These are phyloP conservation scores for Emydomyces testavorans DNA, from an alignment of 2,329 filamentous ascomycete genomes.

Conservation along the genomic window DNA sequence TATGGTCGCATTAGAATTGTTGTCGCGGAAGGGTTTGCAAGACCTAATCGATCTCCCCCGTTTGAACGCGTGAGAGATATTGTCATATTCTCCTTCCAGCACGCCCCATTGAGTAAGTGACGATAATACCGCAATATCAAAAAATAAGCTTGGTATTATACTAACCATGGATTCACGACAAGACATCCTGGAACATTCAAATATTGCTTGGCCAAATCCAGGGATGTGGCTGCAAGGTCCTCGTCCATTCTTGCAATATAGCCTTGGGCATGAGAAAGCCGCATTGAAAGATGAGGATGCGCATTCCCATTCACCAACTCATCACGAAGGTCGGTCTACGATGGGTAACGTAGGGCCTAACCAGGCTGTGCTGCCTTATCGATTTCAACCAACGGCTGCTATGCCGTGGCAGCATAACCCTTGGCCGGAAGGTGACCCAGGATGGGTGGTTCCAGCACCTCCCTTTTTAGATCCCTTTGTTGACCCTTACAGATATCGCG, in stretches of 20 bases:
- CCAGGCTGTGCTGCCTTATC: conserved; percentile 19
- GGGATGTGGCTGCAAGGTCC: conserved; percentile 51
- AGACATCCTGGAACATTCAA: conserved; percentile 62
- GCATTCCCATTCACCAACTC: conserved; percentile 53
- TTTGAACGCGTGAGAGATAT: conserved; percentile 61
- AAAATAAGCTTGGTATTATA: neutral
- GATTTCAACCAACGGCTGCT: conserved; percentile 24
- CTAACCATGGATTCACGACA: conserved; percentile 1
- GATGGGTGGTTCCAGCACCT: conserved; percentile 22
- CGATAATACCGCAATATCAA: neutral
- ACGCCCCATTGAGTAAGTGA: conserved; percentile 60
- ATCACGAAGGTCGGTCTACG: conserved; percentile 21
- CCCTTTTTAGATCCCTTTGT: conserved; percentile 33
- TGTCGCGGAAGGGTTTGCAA: conserved; percentile 59
- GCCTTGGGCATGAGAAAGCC: conserved; percentile 20
- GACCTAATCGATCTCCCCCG: conserved; percentile 37
- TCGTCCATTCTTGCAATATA: conserved; percentile 29
- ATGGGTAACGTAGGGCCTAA: conserved; percentile 17
- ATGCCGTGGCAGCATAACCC: conserved; percentile 20
- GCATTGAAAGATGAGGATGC: conserved; percentile 40
- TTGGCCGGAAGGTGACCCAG: conserved; percentile 19
- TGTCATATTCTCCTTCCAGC: conserved; percentile 71
- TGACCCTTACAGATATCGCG: conserved; percentile 27
- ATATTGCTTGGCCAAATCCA: conserved; percentile 69
- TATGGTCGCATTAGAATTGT: conserved; percentile 65